phyloP scores from a whole-genome alignment of 192 early-diverging fungal genomes.

The Coemansia sp. region DNA sequence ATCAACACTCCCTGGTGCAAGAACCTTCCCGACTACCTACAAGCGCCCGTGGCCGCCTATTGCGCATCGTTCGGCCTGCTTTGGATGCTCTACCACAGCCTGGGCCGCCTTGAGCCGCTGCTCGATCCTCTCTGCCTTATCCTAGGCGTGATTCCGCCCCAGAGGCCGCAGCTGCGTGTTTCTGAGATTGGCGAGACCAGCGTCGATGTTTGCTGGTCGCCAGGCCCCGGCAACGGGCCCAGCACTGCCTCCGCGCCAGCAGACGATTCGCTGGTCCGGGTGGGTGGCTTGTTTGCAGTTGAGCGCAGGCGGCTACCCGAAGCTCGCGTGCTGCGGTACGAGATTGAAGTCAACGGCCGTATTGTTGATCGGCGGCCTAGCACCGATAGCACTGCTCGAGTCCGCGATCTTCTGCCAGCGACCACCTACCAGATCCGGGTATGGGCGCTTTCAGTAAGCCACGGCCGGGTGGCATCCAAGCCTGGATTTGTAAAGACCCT shows the following conservation, averaged over 20 bases:
- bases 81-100: constrained; percentile 39
- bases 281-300: constrained; percentile 5
- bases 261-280: not conserved
- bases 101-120: constrained; percentile 29
- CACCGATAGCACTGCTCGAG: not conserved
- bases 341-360: constrained; percentile 36
- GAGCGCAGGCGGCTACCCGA: constrained; percentile 17
- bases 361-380: constrained; percentile 17
- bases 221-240: not conserved
- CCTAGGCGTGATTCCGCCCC: constrained; percentile 37
- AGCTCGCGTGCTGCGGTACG: constrained; percentile 15
- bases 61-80: constrained; percentile 44
- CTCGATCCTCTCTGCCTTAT: constrained; percentile 28
- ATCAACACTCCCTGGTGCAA: constrained; percentile 40
- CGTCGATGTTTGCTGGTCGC: constrained; percentile 20
- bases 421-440: constrained; percentile 33
- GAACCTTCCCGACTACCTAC: constrained; percentile 34
- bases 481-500: constrained; percentile 40
- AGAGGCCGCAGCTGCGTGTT: constrained; percentile 21
- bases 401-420: constrained; percentile 17
- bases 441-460: constrained; percentile 36
- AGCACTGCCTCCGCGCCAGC: not conserved
- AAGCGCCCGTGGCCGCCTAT: constrained; percentile 41
- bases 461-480: constrained; percentile 24
- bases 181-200: constrained; percentile 24